Conservation (phyloP, 2,329 filamentous ascomycete genomes). For the Colletotrichum gigasporum region DNA sequence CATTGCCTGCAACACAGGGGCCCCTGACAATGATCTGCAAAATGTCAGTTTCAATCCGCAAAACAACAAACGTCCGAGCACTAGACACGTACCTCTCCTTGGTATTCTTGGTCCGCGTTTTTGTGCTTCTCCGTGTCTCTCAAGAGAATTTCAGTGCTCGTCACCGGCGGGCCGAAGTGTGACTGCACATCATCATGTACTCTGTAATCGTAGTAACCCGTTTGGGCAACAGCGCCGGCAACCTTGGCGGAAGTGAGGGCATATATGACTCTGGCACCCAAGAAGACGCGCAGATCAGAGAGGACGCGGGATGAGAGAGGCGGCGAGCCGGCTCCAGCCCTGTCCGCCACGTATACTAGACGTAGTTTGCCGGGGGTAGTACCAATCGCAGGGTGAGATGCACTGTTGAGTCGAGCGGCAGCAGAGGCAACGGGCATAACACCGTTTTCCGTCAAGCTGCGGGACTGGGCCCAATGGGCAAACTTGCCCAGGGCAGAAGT, state of each 20-base stretch:
- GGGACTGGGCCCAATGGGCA: conserved; percentile 77
- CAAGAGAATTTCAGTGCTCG: conserved; percentile 81
- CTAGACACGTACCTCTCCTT: conserved; percentile 70
- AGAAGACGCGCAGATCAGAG: conserved; percentile 84
- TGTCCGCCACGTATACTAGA: conserved; percentile 81
- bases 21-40: conserved; percentile 75
- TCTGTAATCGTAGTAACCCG: conserved; percentile 87
- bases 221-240: conserved; percentile 91
- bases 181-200: conserved; percentile 54
- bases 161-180: conserved; percentile 87
- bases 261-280: conserved; percentile 83
- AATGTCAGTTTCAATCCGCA: conserved; percentile 19
- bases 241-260: conserved; percentile 83
- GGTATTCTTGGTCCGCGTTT: conserved; percentile 69
- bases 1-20: conserved; percentile 75
- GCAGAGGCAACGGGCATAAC: conserved; percentile 75
- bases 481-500: conserved; percentile 71
- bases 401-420: conserved; percentile 53
- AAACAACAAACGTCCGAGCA: too few species aligned
- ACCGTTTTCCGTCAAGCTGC: conserved; percentile 74
- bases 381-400: conserved; percentile 68
- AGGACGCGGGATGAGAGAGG: conserved; percentile 75
- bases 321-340: conserved; percentile 69
- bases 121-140: conserved; percentile 68
- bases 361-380: conserved; percentile 78